Percentiles rank a stretch among this genome's conserved stretches.
phyloP scores from a whole-genome alignment of 2,329 filamentous ascomycete genomes.

The Aspergillus hortae region DNA sequence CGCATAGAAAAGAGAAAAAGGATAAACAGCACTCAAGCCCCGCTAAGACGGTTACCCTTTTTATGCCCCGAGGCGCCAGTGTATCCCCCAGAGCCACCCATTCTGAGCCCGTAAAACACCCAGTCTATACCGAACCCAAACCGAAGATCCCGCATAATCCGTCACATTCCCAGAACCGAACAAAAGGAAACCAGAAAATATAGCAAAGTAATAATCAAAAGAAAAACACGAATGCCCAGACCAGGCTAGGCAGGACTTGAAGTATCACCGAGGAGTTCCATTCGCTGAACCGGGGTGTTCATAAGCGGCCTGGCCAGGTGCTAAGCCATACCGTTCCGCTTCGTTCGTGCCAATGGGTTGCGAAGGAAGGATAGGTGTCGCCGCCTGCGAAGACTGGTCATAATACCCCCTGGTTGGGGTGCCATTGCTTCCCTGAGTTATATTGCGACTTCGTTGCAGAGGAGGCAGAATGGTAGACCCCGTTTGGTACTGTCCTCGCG shows the following conservation, averaged over 20 bases:
- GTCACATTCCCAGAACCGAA: constrained; percentile 13
- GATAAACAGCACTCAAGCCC: constrained; percentile 19
- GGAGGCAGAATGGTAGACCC: constrained; percentile 34
- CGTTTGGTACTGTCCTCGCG: constrained; percentile 30
- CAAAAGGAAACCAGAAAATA: constrained; percentile 13
- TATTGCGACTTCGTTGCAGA: constrained; percentile 31
- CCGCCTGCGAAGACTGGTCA: constrained; percentile 29
- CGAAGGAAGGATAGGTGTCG: constrained; percentile 34
- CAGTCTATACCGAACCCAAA: constrained; percentile 31
- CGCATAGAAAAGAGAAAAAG: constrained; percentile 11
- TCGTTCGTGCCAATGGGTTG: constrained; percentile 29
- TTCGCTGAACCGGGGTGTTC: constrained; percentile 29
- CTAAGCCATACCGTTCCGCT: constrained; percentile 29
- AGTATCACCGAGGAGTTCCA: constrained; percentile 30
- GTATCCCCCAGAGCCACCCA: constrained; percentile 22
- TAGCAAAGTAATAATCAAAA: constrained; percentile 5
- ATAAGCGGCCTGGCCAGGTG: constrained; percentile 23
- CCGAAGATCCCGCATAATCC: constrained; percentile 7
- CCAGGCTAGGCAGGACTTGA: background rate
- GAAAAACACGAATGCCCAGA: constrained; percentile 10
- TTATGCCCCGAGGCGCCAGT: constrained; percentile 25
- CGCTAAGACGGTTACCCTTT: constrained; percentile 23
- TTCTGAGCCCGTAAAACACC: constrained; percentile 20
- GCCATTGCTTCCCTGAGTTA: constrained; percentile 28
- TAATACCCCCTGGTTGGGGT: constrained; percentile 27